phyloP scores from a whole-genome alignment of 331 rosid species.

The Quercus tomentella region DNA sequence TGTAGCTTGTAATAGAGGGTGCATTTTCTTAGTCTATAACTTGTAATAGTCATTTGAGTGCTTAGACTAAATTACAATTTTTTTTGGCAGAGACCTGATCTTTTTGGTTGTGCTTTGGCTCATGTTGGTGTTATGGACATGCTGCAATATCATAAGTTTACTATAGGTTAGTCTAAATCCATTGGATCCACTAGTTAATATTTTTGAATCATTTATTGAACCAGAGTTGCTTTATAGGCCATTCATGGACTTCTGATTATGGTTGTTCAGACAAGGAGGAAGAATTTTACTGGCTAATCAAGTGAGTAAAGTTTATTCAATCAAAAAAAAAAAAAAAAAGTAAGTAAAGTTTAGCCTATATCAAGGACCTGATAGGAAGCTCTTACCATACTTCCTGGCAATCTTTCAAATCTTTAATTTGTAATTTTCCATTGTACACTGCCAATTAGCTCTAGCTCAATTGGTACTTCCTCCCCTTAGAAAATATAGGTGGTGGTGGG shows the following conservation, averaged over 20 bases:
- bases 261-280: slow-evolving; percentile 90
- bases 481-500: too few species aligned
- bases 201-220: slow-evolving; percentile 11
- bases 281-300: slow-evolving; percentile 84
- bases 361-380: neutral
- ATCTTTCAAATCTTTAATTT: neutral
- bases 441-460: too few species aligned
- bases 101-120: slow-evolving; percentile 90
- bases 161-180: slow-evolving; percentile 62
- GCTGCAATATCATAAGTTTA: slow-evolving; percentile 93
- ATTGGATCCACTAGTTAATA: neutral
- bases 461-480: too few species aligned
- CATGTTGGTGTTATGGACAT: slow-evolving; percentile 99
- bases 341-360: slow-evolving; percentile 22
- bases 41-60: neutral
- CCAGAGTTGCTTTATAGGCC: slow-evolving; percentile 46
- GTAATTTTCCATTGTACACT: neutral
- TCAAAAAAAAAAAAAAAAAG: slow-evolving; percentile 16
- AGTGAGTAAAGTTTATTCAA: slow-evolving; percentile 37
- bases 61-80: neutral
- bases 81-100: slow-evolving; percentile 79
- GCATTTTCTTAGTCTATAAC: slow-evolving; percentile 3
- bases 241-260: slow-evolving; percentile 92
- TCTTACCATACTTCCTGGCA: neutral
- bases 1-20: neutral